Conservation (phyloP, 768 basidiomycete species). For the Mrakia blollopis region DNA sequence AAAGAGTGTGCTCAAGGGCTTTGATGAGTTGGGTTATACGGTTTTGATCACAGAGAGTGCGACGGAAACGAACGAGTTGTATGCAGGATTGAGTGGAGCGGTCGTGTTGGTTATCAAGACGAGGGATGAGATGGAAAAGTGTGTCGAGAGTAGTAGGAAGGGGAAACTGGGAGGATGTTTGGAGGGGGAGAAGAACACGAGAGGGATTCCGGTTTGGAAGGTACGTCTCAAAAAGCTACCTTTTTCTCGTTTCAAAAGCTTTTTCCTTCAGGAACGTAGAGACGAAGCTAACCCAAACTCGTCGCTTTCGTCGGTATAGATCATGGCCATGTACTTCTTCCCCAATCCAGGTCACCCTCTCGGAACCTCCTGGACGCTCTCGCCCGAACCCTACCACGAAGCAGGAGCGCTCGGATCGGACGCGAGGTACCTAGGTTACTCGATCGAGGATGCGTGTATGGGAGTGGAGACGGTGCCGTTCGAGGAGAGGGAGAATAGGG, state of each 20-base stretch:
- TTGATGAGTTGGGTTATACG: slow-evolving; percentile 26
- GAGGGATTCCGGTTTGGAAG: slow-evolving; percentile 31
- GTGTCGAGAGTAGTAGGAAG: slow-evolving; percentile 49
- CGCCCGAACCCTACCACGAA: slow-evolving; percentile 30
- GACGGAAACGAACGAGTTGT: slow-evolving; percentile 27
- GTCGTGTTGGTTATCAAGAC: slow-evolving; percentile 50
- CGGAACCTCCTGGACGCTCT: slow-evolving; percentile 30
- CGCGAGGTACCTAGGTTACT: slow-evolving; percentile 29
- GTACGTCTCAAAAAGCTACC: background rate
- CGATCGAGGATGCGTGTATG: slow-evolving; percentile 27
- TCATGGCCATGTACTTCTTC: slow-evolving; percentile 32
- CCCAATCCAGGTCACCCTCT: slow-evolving; percentile 28
- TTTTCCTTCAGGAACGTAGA: no score
- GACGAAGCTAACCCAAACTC: no score
- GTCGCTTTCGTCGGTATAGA: background rate
- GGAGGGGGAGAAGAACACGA: slow-evolving; percentile 23
- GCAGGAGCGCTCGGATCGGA: slow-evolving; percentile 16
- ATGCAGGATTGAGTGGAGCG: slow-evolving; percentile 20
- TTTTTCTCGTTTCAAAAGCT: no score
- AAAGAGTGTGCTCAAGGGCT: slow-evolving; percentile 7
- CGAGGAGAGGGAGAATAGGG: slow-evolving; percentile 17
- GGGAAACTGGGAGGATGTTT: slow-evolving; percentile 20
- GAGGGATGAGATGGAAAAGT: slow-evolving; percentile 95
- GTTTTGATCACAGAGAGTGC: slow-evolving; percentile 23
- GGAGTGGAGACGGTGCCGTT: background rate